Evolutionary conservation across 2,329 filamentous ascomycete species (phyloP), one percentile per base, ranked within the genome.

Genomic region (Myriosclerotinia curreyana): DNA sequence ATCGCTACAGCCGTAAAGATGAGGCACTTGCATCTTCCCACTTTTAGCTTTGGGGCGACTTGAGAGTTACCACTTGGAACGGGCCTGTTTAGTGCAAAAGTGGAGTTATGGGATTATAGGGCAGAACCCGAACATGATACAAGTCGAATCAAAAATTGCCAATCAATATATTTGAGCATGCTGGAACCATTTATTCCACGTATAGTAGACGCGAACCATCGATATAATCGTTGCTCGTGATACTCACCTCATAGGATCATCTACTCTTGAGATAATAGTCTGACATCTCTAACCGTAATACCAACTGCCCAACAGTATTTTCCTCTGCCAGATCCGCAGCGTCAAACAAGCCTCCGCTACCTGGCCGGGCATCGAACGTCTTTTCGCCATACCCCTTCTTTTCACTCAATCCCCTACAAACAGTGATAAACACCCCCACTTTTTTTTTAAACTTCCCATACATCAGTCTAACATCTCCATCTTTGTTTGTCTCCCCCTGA

Each of bases 391-490:
- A 75, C 7, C 74, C 73, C 49, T 73, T 83, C 81, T 84, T 91
- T 73, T 87, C 90, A 50, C 81, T 86, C 72, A 89, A 79, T 1
- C 82, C 87, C 65, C 81, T 83, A 74, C 85, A 95, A 1, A 90
- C 90, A 55, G 80, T 87, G 64, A 95, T 81, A 70, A 96, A 95
- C 0, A 90, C 83, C 34, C 85, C 82, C 0, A 91, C 82, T 71
- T 92, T 91, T 74, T 87, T 90, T 72, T 81, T 83, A 71, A 96
- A 91, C 40, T 78, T 78, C 3, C 76, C 74, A 73, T 94, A 91
- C 17, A 94, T 73, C 22, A 80, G 77, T 56, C 71, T 74, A 15
- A 81, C 73, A n/a, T 76, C 73, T 15, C 74, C 75, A 64, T 77
- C 76, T 8, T 71, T 73, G 22, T 7, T 28, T 36, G 22, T 5